Evolutionary conservation across 805 yeast species (phyloP), one percentile per base, ranked within the genome.

Genomic region (Candida xiaguanensis): DNA sequence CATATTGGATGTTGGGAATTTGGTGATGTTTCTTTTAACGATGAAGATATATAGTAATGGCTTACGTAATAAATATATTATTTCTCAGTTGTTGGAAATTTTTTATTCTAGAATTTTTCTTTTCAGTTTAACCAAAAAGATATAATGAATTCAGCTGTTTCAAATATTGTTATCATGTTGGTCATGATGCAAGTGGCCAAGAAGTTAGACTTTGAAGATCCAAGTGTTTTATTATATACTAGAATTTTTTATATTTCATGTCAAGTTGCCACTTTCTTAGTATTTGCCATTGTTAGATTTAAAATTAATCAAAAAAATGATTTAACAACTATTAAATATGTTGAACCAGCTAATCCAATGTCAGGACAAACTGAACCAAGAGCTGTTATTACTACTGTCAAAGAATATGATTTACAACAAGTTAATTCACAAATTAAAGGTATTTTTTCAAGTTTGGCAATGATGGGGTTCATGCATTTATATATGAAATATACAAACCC

Each of bases 401-500:
- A 80, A 73, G 96, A 93, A 53, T 93, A 93, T 73, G 99, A 93
- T 66, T 77, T 90, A 62, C 75, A 80, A 59, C 96, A 91, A 71
- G 76, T 91, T 46, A 80, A 85, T 63, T 45, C 78, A 38, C 81
- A 88, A 44, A 75, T 90, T 65, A 88, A 85, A 67, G 79, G 95
- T 48, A 77, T 88, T 50, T 81, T 83, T 74, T 85, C 95, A 47
- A 85, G 95, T 48, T 60, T 90, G 52, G 96, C 95, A 55, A 88
- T 93, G 95, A 90, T 93, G 90, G 95, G 84, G 18, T 85, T 91
- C 81, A 90, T 91, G 98, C 99, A 93, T 67, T 58, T 93, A 46
- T 91, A 91, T 80, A 80, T 93, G 95, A 85, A 88, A 68, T 93
- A 88, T 76, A 89, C 97, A 64, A 89, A 93, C 70, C 99, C 99